Percentiles rank a stretch among this genome's conserved stretches.
Evolutionary conservation across 768 basidiomycete species (phyloP).

Genomic region (Cyclocybe aegerita): DNA sequence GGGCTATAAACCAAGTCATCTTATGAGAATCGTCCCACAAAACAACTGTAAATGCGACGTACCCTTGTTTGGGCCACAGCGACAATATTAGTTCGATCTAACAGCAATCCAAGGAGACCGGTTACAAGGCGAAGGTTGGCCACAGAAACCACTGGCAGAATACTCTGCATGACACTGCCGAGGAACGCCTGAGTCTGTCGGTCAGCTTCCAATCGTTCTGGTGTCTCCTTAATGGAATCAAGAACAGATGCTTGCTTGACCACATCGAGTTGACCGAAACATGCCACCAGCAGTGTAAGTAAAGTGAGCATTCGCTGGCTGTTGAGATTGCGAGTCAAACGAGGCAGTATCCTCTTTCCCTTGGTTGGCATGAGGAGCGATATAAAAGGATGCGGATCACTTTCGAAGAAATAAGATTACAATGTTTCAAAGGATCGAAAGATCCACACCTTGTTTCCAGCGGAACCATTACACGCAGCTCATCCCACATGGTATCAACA

Average conservation of each 20-base stretch:
- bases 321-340: conserved; percentile 82
- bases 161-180: conserved; percentile 80
- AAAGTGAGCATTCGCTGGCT: conserved; percentile 81
- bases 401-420: conserved; percentile 25
- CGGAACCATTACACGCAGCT: conserved; percentile 83
- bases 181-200: conserved; percentile 91
- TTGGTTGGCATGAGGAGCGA: conserved; percentile 86
- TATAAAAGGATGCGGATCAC: conserved; percentile 95
- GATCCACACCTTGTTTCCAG: conserved; percentile 80
- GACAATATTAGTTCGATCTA: conserved; percentile 77
- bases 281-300: conserved; percentile 89
- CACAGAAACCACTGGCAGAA: conserved; percentile 77
- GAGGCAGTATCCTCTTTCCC: conserved; percentile 89
- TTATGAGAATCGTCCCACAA: conserved; percentile 7
- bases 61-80: conserved; percentile 81
- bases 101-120: conserved; percentile 79
- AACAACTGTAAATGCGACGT: conserved; percentile 22
- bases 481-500: conserved; percentile 76
- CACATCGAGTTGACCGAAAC: conserved; percentile 93
- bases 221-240: conserved; percentile 63
- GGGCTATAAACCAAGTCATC: conserved; percentile 61
- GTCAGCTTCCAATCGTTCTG: conserved; percentile 70
- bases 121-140: conserved; percentile 81
- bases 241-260: conserved; percentile 74
- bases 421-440: not conserved